phyloP scores from a whole-genome alignment of 495 filamentous ascomycete genomes.

The Penicillium silybi region DNA sequence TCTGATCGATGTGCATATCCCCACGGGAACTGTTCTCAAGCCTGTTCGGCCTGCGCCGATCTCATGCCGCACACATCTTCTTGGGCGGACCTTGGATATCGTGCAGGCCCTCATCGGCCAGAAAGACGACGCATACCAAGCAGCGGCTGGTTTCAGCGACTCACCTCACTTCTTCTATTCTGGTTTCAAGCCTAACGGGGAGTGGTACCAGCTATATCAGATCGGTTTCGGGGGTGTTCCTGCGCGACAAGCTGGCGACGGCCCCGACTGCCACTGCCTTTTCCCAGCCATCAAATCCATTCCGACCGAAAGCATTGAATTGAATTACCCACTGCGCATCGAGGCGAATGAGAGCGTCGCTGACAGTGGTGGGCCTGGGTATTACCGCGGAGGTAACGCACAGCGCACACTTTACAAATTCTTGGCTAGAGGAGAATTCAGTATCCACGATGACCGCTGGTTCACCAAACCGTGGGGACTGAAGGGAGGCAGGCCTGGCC shows the following conservation, averaged over 20 bases:
- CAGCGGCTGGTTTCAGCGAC: conserved; percentile 48
- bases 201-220: conserved; percentile 51
- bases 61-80: conserved; percentile 46
- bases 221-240: conserved; percentile 51
- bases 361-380: conserved; percentile 46
- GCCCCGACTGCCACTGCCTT: conserved; percentile 49
- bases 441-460: conserved; percentile 49
- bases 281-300: conserved; percentile 52
- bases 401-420: conserved; percentile 47
- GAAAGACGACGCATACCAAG: conserved; percentile 43
- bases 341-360: conserved; percentile 48
- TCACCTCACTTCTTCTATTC: conserved; percentile 51
- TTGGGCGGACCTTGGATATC: conserved; percentile 45
- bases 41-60: conserved; percentile 47
- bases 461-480: conserved; percentile 51
- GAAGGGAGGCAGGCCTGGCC: conserved; percentile 43
- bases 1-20: conserved; percentile 45
- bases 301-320: conserved; percentile 47
- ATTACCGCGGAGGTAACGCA: conserved; percentile 46
- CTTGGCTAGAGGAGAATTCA: conserved; percentile 43
- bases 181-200: conserved; percentile 45
- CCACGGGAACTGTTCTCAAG: conserved; percentile 41
- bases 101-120: conserved; percentile 48
- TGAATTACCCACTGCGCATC: conserved; percentile 47
- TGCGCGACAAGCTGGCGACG: conserved; percentile 45